Evolutionary conservation across 2,329 filamentous ascomycete genomes (phyloP), one percentile per base, ranked within the genome.

Genomic region (Ascochyta fabae): DNA sequence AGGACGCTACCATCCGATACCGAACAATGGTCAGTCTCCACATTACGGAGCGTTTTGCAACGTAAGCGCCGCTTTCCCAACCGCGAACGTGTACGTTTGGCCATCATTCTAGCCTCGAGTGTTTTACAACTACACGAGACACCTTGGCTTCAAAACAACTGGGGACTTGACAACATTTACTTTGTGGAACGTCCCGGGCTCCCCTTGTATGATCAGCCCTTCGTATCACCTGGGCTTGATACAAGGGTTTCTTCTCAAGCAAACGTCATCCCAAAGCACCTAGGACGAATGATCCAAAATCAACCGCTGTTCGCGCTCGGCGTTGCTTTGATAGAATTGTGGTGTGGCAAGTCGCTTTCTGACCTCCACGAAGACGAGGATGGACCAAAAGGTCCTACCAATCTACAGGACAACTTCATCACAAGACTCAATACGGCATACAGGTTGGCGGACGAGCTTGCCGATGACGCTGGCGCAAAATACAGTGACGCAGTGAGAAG

Each of bases 281-380:
- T 70, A 26, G 60, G 63, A 3, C 55, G 60, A 1, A 53, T 69
- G 16, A 72, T 73, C n/a, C 57, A 62, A 0, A 74, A 75, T 36
- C 61, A 66, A 29, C 66, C 69, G 0, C 35, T 77, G 3, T 76
- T 74, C 42, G 67, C 72, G 0, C 56, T 76, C 0, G 73, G 73
- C 0, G 54, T 75, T 1, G 51, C 72, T 13, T 64, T 77, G 3
- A 71, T 75, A 24, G 71, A 76, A 50, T 64, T 77, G 4, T 75
- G 71, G 60, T 66, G 70, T 39, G 59, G 63, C 2, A 59, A 67
- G 48, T 44, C 68, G 2, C 54, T 75, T 3, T 48, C 55, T 4
- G 60, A 65, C 1, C 47, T 74, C 8, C 52, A 61, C 2, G 44
- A 50, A 16, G 46, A 60, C 4, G 58, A 58, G 22, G 55, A 66